A percentile compares a stretch with the other conserved stretches of the same genome.
Evolutionary conservation across 495 filamentous ascomycete species (phyloP).

Genomic region (Neurospora sp.): DNA sequence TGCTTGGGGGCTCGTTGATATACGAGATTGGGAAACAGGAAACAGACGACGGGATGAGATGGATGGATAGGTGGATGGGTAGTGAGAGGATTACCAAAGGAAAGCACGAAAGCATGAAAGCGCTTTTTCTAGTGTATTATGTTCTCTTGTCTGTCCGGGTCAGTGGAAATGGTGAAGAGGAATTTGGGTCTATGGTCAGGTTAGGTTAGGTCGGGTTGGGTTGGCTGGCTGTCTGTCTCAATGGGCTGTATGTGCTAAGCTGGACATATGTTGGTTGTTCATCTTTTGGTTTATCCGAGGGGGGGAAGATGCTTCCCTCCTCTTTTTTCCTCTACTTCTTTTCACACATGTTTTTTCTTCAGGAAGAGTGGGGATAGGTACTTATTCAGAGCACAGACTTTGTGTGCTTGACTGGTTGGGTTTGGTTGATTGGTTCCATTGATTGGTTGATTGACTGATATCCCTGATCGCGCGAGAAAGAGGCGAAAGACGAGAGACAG

Average conservation of each 20-base stretch:
- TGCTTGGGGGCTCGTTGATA: neutral
- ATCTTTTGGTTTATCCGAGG: neutral
- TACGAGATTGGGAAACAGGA: neutral
- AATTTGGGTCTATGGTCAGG: neutral
- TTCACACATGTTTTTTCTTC: constrained; percentile 2
- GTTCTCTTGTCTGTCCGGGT: neutral
- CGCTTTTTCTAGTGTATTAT: neutral
- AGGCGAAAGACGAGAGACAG: neutral
- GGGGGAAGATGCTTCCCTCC: neutral
- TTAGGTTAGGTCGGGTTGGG: neutral
- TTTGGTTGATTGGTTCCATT: neutral
- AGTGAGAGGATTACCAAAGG: neutral
- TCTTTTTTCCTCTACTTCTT: constrained; percentile 2
- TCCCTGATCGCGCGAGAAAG: neutral
- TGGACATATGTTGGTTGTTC: constrained; percentile 6
- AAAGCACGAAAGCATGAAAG: neutral
- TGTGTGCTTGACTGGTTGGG: neutral
- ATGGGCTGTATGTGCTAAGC: neutral
- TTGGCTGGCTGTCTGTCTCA: neutral
- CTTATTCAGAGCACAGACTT: neutral
- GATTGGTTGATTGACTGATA: neutral
- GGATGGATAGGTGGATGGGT: neutral
- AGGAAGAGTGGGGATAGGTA: neutral
- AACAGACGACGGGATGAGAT: neutral
- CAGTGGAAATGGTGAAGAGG: neutral